Percentiles rank a stretch among this genome's conserved stretches.
Evolutionary conservation across 208 protist species (phyloP).

Genomic region (Acanthamoeba lenticulata): DNA sequence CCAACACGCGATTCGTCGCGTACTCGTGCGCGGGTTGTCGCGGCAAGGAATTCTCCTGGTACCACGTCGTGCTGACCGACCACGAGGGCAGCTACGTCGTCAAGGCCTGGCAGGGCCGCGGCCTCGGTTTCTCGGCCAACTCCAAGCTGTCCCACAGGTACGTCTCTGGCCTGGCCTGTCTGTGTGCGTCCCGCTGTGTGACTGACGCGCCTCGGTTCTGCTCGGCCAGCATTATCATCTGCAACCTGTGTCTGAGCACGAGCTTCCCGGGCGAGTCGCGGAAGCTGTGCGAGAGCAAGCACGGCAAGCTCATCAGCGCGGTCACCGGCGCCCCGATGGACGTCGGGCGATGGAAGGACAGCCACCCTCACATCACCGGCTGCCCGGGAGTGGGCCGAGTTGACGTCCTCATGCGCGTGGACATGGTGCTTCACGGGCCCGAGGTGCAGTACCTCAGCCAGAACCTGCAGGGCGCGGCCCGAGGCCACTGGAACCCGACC

Average conservation of each 20-base stretch:
- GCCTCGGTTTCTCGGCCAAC: background rate
- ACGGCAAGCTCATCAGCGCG: background rate
- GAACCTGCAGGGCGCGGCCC: background rate
- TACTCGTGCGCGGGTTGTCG: background rate
- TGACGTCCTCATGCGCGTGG: background rate
- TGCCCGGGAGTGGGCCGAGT: background rate
- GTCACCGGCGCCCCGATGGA: background rate
- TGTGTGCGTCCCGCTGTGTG: background rate
- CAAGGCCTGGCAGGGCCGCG: background rate
- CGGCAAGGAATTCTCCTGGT: background rate
- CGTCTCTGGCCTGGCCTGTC: too few relatives aligned
- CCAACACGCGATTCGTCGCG: background rate
- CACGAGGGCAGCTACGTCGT: background rate
- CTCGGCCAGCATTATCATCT: background rate
- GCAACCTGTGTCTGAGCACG: background rate
- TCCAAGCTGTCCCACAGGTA: background rate
- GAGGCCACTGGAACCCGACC: background rate
- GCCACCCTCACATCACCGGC: background rate
- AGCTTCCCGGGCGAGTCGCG: background rate
- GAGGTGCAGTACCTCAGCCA: background rate
- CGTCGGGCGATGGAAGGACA: constrained; percentile 5
- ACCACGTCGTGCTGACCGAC: background rate
- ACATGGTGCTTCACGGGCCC: background rate
- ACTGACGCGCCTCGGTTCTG: background rate
- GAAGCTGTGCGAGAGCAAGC: constrained; percentile 23